Evolutionary conservation across 2,329 filamentous ascomycete species (phyloP).

Genomic region (Paecilomyces fulvus): DNA sequence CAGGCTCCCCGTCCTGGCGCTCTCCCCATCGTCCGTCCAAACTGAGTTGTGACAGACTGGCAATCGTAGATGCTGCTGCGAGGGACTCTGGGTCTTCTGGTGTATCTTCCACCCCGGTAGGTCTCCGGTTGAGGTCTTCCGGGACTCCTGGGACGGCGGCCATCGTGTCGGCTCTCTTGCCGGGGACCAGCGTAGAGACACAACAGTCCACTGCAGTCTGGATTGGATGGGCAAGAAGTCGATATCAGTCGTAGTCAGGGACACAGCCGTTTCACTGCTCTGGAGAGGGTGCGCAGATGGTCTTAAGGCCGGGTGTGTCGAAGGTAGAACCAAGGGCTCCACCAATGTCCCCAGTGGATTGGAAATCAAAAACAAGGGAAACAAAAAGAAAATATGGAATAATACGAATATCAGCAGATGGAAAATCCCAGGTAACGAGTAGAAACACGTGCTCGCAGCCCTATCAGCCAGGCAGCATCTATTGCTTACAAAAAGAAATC

Average conservation of each 20-base stretch:
- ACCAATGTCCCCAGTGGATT: neutral
- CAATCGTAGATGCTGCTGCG: slow-evolving; percentile 6
- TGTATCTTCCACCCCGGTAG: neutral
- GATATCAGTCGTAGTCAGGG: neutral
- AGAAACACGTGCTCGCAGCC: neutral
- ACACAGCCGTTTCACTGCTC: neutral
- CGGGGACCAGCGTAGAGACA: neutral
- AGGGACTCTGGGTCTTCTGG: slow-evolving; percentile 1
- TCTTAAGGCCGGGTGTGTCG: neutral
- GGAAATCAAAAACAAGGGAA: neutral
- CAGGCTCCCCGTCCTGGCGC: slow-evolving; percentile 46
- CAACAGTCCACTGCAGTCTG: neutral
- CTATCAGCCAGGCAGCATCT: neutral
- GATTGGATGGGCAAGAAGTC: neutral
- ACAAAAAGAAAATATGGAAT: neutral
- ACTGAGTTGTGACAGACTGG: slow-evolving; percentile 11
- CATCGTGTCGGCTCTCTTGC: neutral
- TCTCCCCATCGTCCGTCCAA: slow-evolving; percentile 55
- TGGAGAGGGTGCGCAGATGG: neutral
- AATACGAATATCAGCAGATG: neutral
- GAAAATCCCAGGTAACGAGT: neutral
- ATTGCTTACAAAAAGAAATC: neutral
- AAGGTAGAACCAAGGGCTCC: neutral
- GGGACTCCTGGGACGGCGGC: neutral
- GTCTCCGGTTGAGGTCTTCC: neutral